Conservation (phyloP, 768 basidiomycete genomes). For the Saitozyma sp. region DNA sequence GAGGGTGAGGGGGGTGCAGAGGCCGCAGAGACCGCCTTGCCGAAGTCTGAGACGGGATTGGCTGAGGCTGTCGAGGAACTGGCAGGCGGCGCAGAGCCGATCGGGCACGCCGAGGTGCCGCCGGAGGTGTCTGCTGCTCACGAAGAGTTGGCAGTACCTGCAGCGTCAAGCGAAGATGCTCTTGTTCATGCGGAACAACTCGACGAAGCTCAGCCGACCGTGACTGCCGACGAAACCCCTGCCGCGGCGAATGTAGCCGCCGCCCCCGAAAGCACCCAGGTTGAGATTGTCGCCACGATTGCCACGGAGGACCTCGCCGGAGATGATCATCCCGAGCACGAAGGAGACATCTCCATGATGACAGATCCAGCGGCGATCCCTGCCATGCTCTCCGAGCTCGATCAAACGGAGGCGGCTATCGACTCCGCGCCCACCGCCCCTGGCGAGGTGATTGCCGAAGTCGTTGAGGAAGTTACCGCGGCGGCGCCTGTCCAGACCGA, state of each 20-base stretch:
- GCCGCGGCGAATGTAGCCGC: slow-evolving; percentile 1
- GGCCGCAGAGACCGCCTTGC: slow-evolving; percentile 3
- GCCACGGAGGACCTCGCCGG: neutral
- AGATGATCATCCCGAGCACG: neutral
- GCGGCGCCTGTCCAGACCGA: neutral
- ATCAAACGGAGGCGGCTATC: slow-evolving; percentile 2
- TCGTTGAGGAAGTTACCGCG: neutral
- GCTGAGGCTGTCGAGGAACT: slow-evolving; percentile 10
- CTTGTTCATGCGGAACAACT: slow-evolving; percentile 7
- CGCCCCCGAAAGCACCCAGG: too few relatives aligned
- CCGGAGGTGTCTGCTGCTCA: neutral
- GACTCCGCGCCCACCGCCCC: neutral
- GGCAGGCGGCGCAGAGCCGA: slow-evolving; percentile 2
- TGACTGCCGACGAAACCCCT: neutral
- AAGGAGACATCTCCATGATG: slow-evolving; percentile 24
- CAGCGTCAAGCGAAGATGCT: neutral
- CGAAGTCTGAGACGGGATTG: neutral
- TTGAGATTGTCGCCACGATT: too few relatives aligned
- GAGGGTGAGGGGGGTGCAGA: slow-evolving; percentile 6
- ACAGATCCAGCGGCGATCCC: slow-evolving; percentile 11
- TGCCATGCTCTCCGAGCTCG: neutral
- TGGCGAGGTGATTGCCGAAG: neutral
- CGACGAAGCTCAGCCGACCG: neutral
- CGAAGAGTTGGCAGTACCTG: too few relatives aligned
- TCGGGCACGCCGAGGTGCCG: neutral